A percentile compares a stretch with the other conserved stretches of the same genome.
Conservation (phyloP, 495 filamentous ascomycete species). For the Tirmania nivea region DNA sequence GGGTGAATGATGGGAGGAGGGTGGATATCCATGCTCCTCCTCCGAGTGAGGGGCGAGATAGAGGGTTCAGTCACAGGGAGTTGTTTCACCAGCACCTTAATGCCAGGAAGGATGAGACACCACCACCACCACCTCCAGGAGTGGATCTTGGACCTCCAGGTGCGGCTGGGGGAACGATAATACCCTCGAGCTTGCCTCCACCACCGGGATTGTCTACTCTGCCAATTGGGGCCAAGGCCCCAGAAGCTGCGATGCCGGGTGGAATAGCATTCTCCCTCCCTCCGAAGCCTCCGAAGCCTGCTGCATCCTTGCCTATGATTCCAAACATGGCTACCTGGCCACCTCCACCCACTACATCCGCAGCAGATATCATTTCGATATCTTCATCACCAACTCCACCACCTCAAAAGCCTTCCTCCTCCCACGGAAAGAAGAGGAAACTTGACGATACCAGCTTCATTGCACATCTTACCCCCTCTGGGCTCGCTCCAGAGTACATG, state of each 20-base stretch:
- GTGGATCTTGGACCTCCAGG: constrained; percentile 1
- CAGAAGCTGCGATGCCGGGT: neutral
- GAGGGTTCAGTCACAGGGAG: neutral
- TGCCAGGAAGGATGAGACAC: neutral
- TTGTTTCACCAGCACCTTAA: neutral
- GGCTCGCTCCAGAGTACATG: constrained; percentile 1
- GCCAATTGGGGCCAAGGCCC: constrained; percentile 2
- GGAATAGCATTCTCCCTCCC: neutral
- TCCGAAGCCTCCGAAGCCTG: neutral
- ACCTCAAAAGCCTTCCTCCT: neutral
- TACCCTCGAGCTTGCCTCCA: constrained; percentile 1
- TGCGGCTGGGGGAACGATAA: neutral
- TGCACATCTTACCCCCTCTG: constrained; percentile 9
- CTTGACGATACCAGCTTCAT: constrained; percentile 36
- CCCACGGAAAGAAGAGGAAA: constrained; percentile 13
- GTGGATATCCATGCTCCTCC: neutral
- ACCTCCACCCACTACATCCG: neutral
- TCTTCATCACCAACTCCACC: neutral
- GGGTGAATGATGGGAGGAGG: constrained; percentile 5
- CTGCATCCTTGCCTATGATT: neutral
- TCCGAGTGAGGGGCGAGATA: too few relatives aligned
- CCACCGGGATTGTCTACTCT: neutral
- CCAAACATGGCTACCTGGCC: neutral
- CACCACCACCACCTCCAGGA: neutral
- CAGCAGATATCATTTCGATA: neutral